Conservation (phyloP, 805 yeast genomes). For the Torulaspora microellipsoides region DNA sequence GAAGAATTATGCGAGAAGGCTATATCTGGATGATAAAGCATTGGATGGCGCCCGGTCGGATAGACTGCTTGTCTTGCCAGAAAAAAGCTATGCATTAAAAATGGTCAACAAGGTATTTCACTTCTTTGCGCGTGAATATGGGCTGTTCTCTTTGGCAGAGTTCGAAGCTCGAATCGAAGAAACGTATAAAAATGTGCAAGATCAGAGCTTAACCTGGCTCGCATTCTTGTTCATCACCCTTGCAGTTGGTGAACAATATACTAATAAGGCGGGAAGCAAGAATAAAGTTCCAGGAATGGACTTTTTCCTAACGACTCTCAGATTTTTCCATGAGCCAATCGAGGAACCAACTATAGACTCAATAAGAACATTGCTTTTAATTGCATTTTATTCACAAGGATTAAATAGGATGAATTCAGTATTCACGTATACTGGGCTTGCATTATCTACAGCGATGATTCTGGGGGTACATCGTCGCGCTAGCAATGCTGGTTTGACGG, state of each 20-base stretch:
- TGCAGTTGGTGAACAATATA: slow-evolving; percentile 30
- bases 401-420: slow-evolving; percentile 37
- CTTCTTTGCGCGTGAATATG: slow-evolving; percentile 8
- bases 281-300: slow-evolving; percentile 22
- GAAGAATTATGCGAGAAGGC: neutral
- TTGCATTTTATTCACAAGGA: slow-evolving; percentile 37
- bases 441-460: slow-evolving; percentile 32
- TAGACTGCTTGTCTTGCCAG: slow-evolving; percentile 2
- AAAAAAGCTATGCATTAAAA: slow-evolving; percentile 4
- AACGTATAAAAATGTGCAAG: slow-evolving; percentile 2
- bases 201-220: slow-evolving; percentile 10
- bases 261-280: slow-evolving; percentile 10
- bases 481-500: slow-evolving; percentile 6
- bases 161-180: slow-evolving; percentile 7
- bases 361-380: slow-evolving; percentile 34
- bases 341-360: slow-evolving; percentile 34
- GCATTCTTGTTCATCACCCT: slow-evolving; percentile 22
- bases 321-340: slow-evolving; percentile 28
- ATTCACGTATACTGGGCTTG: slow-evolving; percentile 35
- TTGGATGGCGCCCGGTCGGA: slow-evolving; percentile 1
- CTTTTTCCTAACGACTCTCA: slow-evolving; percentile 31
- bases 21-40: slow-evolving; percentile 7
- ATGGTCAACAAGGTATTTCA: slow-evolving; percentile 4
- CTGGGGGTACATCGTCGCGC: slow-evolving; percentile 33
- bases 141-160: slow-evolving; percentile 5